Conservation (phyloP, 331 rosid genomes). For the Malus hybrid region DNA sequence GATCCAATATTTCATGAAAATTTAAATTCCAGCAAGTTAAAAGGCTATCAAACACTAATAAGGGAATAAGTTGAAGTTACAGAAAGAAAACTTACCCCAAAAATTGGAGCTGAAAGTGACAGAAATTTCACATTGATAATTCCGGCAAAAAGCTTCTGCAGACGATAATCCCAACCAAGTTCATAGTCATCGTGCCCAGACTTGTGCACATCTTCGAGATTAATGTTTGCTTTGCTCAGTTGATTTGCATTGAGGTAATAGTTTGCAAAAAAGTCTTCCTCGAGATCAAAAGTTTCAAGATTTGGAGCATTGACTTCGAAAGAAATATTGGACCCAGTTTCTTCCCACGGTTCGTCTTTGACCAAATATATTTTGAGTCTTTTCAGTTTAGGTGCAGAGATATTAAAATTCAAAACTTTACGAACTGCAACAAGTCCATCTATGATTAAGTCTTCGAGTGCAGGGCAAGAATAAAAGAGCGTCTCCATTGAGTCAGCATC, state of each 20-base stretch:
- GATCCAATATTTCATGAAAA: not conserved
- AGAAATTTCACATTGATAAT: not conserved
- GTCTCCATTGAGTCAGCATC: not conserved
- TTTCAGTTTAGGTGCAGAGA: not conserved
- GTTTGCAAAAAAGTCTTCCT: not conserved
- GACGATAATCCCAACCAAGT: not conserved
- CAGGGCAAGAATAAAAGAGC: not conserved
- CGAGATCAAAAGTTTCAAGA: not conserved
- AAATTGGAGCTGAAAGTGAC: not conserved
- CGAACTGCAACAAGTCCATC: not conserved
- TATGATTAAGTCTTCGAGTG: not conserved
- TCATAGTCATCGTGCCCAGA: not conserved
- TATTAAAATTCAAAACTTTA: not conserved
- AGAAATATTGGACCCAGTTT: too few species aligned
- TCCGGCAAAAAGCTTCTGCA: not conserved
- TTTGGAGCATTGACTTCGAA: not conserved
- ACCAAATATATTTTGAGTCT: not conserved
- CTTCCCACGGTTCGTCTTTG: too few species aligned
- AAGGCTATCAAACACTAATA: not conserved
- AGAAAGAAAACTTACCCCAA: not conserved
- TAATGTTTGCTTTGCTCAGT: not conserved
- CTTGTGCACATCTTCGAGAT: too few species aligned
- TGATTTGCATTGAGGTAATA: not conserved
- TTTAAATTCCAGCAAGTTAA: not conserved
- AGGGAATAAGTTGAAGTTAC: not conserved